Evolutionary conservation across 2,329 filamentous ascomycete species (phyloP).

Genomic region (Talaromyces amestolkiae): DNA sequence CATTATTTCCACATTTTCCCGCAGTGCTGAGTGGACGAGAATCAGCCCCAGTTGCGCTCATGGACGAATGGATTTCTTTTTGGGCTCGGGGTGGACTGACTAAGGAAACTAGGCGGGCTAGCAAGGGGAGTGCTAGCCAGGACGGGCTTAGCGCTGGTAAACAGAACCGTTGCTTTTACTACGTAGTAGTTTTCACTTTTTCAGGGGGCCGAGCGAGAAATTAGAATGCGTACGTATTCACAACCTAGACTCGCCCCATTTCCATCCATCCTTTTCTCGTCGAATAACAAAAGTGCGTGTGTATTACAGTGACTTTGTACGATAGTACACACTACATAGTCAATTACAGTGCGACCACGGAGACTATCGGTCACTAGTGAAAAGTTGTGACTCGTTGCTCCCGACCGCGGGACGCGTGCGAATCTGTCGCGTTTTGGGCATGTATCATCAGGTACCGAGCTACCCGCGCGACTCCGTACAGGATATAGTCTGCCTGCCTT

Average conservation of each 20-base stretch:
- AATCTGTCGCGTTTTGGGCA: slow-evolving; percentile 2
- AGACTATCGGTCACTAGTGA: neutral
- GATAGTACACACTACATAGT: too few species aligned
- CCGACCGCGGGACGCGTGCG: neutral
- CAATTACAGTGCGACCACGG: neutral
- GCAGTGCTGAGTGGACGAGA: neutral
- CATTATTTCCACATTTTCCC: neutral
- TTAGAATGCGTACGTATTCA: neutral
- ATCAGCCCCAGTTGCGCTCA: neutral
- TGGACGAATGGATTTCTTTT: neutral
- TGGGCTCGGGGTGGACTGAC: neutral
- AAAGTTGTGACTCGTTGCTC: neutral
- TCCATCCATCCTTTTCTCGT: neutral
- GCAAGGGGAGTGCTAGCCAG: neutral
- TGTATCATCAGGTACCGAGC: slow-evolving; percentile 9
- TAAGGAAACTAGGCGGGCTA: neutral
- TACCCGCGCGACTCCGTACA: neutral
- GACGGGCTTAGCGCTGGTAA: neutral
- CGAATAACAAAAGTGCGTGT: neutral
- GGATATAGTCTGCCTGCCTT: neutral
- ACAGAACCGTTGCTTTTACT: neutral
- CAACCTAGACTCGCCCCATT: neutral
- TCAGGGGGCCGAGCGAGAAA: neutral
- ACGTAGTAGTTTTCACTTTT: neutral
- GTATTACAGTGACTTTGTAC: neutral